These are phyloP conservation scores for Candida mesenterica DNA, from an alignment of 1,139 yeast genomes.

Conservation along the genomic window DNA sequence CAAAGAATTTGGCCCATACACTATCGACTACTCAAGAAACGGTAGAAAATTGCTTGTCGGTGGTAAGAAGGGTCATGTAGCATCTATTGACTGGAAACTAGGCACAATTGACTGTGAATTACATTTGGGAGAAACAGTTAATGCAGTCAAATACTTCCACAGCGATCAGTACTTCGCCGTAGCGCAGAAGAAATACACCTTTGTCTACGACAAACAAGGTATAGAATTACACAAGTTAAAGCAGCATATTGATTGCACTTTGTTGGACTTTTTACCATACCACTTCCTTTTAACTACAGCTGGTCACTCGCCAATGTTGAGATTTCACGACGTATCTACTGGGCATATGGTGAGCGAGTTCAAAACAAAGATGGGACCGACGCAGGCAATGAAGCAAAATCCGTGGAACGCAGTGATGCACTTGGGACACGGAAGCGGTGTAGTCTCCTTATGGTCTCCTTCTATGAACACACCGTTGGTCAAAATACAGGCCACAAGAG, in stretches of 20 bases:
- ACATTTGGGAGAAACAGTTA: slow-evolving; percentile 82
- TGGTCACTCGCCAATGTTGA: slow-evolving; percentile 83
- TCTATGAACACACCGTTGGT: slow-evolving; percentile 83
- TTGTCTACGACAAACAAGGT: slow-evolving; percentile 88
- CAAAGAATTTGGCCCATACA: slow-evolving; percentile 84
- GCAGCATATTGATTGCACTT: slow-evolving; percentile 83
- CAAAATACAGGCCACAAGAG: slow-evolving; percentile 75
- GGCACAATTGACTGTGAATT: slow-evolving; percentile 82
- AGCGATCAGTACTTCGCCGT: slow-evolving; percentile 94
- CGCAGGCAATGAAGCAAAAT: slow-evolving; percentile 82
- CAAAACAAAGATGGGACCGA: slow-evolving; percentile 87
- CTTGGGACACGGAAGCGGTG: slow-evolving; percentile 91
- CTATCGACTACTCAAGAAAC: slow-evolving; percentile 75
- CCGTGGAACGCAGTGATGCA: slow-evolving; percentile 96
- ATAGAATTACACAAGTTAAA: slow-evolving; percentile 88
- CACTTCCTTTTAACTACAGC: slow-evolving; percentile 86
- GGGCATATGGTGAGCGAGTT: slow-evolving; percentile 82
- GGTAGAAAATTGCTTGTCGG: slow-evolving; percentile 85
- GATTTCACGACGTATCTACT: slow-evolving; percentile 94
- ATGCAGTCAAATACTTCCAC: slow-evolving; percentile 87
- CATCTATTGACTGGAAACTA: slow-evolving; percentile 93
- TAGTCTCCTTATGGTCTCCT: slow-evolving; percentile 93
- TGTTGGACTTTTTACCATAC: slow-evolving; percentile 85
- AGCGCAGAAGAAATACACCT: slow-evolving; percentile 94
- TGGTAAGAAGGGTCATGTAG: slow-evolving; percentile 92